Base-by-base conservation (phyloP, 768 basidiomycete genomes). In the Tylopilus plumbeoviolaceoides region DNA sequence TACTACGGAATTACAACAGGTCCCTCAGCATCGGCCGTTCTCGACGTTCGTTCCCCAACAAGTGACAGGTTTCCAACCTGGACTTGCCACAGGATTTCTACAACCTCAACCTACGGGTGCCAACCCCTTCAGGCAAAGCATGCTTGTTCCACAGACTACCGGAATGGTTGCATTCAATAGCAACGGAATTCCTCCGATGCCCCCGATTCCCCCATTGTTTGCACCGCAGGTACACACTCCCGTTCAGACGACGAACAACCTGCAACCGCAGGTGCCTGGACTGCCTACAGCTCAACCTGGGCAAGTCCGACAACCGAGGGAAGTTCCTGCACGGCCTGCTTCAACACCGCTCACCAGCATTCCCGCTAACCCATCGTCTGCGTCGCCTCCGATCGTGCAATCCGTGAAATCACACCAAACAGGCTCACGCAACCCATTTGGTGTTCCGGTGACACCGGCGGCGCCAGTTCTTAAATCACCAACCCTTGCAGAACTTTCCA, bases 341-440 rank as follows among this genome's bases (percentile, higher is more conserved):
- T 91, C 90, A 2, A 89, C 89, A 1, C 90, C 90, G 9, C 75
- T 87, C 20, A 78, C 77, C 5, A 71, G 74, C 17, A 61, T 74
- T 35, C 61, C 59, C 30, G 43, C 57, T 44, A 54, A 51, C 6
- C 60, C 62, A 50, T 63, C 50, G 40, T 61, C 65, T 28, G 62
- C 63, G 7, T 72, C 77, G 7, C 78, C 78, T 5, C 76, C 78
- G 35, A 58, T 73, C 4, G 74, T 78, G 3, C 83, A 85, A 62
- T 83, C 84, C 7, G 78, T 98, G 25, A 85, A 83, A 61, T 78
- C 93, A 7, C 95, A 98, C 67, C 84, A 88, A 66, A 99, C 97
- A 4, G 95, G 97, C 25, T 91, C 91, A 7, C 85, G 83, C 59
- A 99, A 99, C 77, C 97, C 97, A 4, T 99, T 99, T 58, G 95